Conservation (phyloP, 257 asterid genomes). For the Agastache rugosa region DNA sequence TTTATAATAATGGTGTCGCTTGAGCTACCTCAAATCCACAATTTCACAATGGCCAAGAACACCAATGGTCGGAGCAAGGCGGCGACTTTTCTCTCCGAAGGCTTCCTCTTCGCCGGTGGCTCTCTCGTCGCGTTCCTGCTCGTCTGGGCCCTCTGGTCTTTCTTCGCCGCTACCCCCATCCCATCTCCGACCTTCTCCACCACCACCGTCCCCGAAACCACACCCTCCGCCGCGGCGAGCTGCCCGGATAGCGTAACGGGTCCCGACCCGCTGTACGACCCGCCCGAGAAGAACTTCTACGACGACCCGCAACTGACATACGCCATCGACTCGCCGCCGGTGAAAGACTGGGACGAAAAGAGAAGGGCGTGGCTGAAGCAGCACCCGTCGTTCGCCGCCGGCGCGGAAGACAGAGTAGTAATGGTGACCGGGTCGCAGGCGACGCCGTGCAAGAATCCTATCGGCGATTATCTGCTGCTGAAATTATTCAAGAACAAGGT, state of each 20-base stretch:
- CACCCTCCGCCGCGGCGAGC: not conserved
- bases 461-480: conserved; percentile 72
- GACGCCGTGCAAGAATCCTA: conserved; percentile 68
- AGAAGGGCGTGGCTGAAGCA: conserved; percentile 65
- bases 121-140: conserved; percentile 47
- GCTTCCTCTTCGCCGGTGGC: conserved; percentile 51
- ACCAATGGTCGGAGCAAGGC: conserved; percentile 40
- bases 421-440: conserved; percentile 84
- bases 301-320: conserved; percentile 65
- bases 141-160: conserved; percentile 60
- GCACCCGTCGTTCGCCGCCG: conserved; percentile 61
- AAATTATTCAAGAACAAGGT: conserved; percentile 83
- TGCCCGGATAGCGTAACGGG: conserved; percentile 1
- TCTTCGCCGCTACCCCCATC: conserved; percentile 39
- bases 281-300: conserved; percentile 60
- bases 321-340: conserved; percentile 62
- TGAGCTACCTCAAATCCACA: conserved; percentile 36
- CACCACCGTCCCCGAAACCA: conserved; percentile 1
- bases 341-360: conserved; percentile 71
- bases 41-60: conserved; percentile 51
- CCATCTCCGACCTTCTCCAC: conserved; percentile 31
- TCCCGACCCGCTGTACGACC: conserved; percentile 44
- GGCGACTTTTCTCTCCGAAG: conserved; percentile 42
- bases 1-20: conserved; percentile 43
- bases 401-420: conserved; percentile 47